phyloP scores from a whole-genome alignment of 2,329 filamentous ascomycete species.

The Neonectria sp. region DNA sequence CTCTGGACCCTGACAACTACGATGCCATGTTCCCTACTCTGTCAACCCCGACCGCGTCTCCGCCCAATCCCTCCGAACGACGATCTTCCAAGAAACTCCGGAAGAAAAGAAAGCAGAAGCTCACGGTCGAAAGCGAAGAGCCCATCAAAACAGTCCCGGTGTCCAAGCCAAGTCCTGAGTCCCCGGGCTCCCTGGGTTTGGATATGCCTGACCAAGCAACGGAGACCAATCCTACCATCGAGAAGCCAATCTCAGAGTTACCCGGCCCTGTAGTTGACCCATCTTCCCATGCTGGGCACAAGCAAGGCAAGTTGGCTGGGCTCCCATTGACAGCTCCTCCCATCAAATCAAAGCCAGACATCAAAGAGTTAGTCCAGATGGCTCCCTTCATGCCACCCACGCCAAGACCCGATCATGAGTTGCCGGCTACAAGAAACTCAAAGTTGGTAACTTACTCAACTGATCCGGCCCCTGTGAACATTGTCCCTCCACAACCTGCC shows the following conservation, averaged over 20 bases:
- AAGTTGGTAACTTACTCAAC: neutral
- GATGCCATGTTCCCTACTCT: slow-evolving; percentile 45
- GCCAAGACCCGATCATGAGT: slow-evolving; percentile 16
- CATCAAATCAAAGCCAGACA: neutral
- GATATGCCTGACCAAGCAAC: neutral
- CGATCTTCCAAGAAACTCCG: slow-evolving; percentile 6
- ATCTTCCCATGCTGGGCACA: neutral
- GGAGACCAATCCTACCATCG: neutral
- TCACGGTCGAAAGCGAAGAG: neutral
- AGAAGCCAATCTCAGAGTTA: slow-evolving; percentile 14
- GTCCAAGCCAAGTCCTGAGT: slow-evolving; percentile 1
- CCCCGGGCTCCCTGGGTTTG: neutral
- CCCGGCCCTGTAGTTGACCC: slow-evolving; percentile 26
- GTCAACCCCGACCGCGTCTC: slow-evolving; percentile 13
- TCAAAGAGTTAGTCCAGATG: neutral
- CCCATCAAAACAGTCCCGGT: neutral
- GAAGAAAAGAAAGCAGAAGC: slow-evolving; percentile 8
- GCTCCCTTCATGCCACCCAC: slow-evolving; percentile 25
- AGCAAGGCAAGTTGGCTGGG: neutral
- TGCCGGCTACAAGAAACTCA: neutral
- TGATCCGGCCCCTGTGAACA: neutral
- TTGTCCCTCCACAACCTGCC: neutral
- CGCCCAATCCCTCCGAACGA: neutral
- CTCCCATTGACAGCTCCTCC: neutral
- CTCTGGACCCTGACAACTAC: slow-evolving; percentile 41